Base-by-base conservation (phyloP, 73 alveolate species). In the Paraurostyla sp. region DNA sequence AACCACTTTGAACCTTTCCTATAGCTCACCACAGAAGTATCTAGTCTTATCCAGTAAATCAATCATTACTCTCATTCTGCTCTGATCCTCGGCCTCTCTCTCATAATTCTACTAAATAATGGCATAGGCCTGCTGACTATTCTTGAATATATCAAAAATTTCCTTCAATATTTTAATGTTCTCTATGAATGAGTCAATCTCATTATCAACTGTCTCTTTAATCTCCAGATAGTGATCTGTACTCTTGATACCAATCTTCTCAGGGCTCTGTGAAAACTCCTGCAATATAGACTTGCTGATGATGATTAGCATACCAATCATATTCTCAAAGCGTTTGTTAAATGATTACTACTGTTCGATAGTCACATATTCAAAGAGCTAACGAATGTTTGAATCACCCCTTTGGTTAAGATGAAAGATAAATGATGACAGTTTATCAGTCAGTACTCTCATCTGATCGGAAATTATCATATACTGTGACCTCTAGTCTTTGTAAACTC, bases 241-340 rank as follows among this genome's bases (percentile, higher is more conserved):
- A 23, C 25, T 65, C 25, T 40, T 65, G 13, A 65, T 65, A 1
- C 82, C 82, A 11, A 65, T 65, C 32, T 65, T 65, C 38, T 65
- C 9, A 13, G 82, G 82, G 13, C 60, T 40, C 36, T 65, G 60
- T 38, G 60, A 56, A 40, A 65, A 65, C 25, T 65, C 82, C 41
- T 65, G 25, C 7, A 65, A 35, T 1, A 65, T 58, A 16, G 82
- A 65, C 41, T 65, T 65, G 1, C 82, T 58, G 6, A 65, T 65
- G 58, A 65, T 35, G 9, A 65, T 65, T 65, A 65, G 32, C 82
- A 65, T 65, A 15, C 82, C 58, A 65, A 65, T 65, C 82, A 65
- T 38, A 4, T 2, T 11, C 58, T 65, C 82, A 32, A 65, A 30
- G 23, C 58, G 35, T 38, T 65, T 65, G 38, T 65, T 65, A 22